These are phyloP conservation scores for Myotisia sp. DNA, from an alignment of 2,329 filamentous ascomycete genomes.

Conservation along the genomic window DNA sequence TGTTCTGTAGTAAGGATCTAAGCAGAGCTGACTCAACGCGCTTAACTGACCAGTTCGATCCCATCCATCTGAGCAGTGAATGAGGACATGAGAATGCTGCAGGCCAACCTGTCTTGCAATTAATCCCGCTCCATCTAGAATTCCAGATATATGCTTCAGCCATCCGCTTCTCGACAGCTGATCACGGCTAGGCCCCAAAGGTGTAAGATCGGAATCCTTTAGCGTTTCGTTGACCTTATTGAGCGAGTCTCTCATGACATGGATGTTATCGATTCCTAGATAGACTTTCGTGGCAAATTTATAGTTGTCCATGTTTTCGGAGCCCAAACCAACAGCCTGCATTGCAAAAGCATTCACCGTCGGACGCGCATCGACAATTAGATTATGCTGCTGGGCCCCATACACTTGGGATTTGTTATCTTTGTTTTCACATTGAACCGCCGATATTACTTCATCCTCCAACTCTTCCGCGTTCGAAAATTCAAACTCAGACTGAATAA, in stretches of 20 bases:
- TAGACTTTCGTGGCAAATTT: conserved; percentile 82
- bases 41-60: conserved; percentile 92
- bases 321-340: conserved; percentile 82
- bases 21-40: conserved; percentile 76
- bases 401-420: conserved; percentile 56
- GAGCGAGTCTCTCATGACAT: conserved; percentile 89
- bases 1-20: conserved; percentile 91
- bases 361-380: conserved; percentile 91
- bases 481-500: conserved; percentile 34
- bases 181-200: conserved; percentile 68
- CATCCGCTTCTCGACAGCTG: conserved; percentile 71
- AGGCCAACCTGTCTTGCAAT: conserved; percentile 82
- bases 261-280: conserved; percentile 93
- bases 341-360: conserved; percentile 90
- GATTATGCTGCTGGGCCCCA: conserved; percentile 80
- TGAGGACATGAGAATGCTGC: conserved; percentile 84
- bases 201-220: conserved; percentile 81
- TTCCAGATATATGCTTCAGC: conserved; percentile 73
- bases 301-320: conserved; percentile 97
- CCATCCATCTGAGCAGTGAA: conserved; percentile 98
- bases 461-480: conserved; percentile 48
- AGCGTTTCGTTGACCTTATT: conserved; percentile 76
- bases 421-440: conserved; percentile 43
- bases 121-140: conserved; percentile 70
- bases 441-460: conserved; percentile 53